phyloP scores from a whole-genome alignment of 2,329 filamentous ascomycete species.

The Lachnellula occidentalis region DNA sequence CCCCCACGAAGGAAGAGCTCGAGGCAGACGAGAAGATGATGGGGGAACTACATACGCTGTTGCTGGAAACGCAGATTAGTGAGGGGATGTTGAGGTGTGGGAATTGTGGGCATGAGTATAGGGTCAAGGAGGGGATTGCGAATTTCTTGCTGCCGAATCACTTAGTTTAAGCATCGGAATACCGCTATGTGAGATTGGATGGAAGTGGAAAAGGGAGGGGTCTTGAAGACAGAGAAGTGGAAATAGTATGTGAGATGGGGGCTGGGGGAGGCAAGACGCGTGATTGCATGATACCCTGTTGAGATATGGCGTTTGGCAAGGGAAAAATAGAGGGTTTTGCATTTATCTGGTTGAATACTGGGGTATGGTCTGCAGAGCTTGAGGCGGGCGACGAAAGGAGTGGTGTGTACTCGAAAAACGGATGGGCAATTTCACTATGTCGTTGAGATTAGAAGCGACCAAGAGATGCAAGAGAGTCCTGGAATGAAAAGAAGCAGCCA shows the following conservation, averaged over 20 bases:
- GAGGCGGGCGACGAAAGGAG: not conserved
- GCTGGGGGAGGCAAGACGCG: not conserved
- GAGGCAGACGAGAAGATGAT: slow-evolving; percentile 63
- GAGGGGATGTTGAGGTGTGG: slow-evolving; percentile 88
- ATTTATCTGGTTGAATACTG: too few species aligned
- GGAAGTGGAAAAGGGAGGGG: not conserved
- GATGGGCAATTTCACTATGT: too few species aligned
- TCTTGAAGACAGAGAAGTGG: not conserved
- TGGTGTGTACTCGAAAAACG: not conserved
- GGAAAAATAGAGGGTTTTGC: not conserved
- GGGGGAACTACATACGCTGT: slow-evolving; percentile 70
- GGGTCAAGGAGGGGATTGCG: slow-evolving; percentile 90
- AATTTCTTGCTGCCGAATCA: slow-evolving; percentile 95
- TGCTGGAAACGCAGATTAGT: slow-evolving; percentile 84
- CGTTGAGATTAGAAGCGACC: not conserved
- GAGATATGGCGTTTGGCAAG: slow-evolving; percentile 1
- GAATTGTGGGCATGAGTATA: slow-evolving; percentile 90
- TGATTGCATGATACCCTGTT: slow-evolving; percentile 3
- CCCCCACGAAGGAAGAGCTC: slow-evolving; percentile 58
- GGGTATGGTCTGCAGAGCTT: not conserved
- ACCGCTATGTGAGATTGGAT: not conserved
- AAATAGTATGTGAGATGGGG: not conserved
- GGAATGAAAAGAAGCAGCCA: not conserved
- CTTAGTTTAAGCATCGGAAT: slow-evolving; percentile 53
- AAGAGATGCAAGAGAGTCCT: not conserved